phyloP scores from a whole-genome alignment of 768 basidiomycete genomes.

The Rhizopogon vesiculosus region DNA sequence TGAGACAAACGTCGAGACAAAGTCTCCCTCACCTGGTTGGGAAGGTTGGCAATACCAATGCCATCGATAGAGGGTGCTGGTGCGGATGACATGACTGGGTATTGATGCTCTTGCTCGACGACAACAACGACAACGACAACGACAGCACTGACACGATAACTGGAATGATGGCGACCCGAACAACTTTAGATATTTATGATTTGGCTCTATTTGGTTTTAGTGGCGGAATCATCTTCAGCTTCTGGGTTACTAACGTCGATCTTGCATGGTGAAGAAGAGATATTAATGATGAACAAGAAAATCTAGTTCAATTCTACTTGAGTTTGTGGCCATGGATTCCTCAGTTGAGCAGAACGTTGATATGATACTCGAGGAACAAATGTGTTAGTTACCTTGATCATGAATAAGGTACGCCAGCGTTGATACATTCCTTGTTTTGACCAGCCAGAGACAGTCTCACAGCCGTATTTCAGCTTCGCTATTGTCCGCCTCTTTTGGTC shows the following conservation, averaged over 20 bases:
- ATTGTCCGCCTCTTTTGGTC: too few relatives aligned
- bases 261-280: background rate
- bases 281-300: too few relatives aligned
- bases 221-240: slow-evolving; percentile 7
- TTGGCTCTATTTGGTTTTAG: slow-evolving; percentile 20
- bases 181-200: slow-evolving; percentile 19
- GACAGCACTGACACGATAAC: background rate
- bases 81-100: slow-evolving; percentile 19
- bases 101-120: slow-evolving; percentile 11
- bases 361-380: too few relatives aligned
- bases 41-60: slow-evolving; percentile 94
- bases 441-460: too few relatives aligned
- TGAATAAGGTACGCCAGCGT: too few relatives aligned
- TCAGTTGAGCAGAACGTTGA: too few relatives aligned
- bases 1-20: slow-evolving; percentile 6
- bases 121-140: slow-evolving; percentile 13
- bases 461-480: too few relatives aligned
- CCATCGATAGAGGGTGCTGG: slow-evolving; percentile 51
- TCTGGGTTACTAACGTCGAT: too few relatives aligned
- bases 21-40: slow-evolving; percentile 77
- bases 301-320: too few relatives aligned
- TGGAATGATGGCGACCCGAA: slow-evolving; percentile 9
- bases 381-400: too few relatives aligned
- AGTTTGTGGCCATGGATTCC: too few relatives aligned
- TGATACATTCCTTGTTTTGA: too few relatives aligned